Base-by-base conservation (phyloP, 2,329 filamentous ascomycete genomes). In the Paraphaeosphaeria sporulosa region DNA sequence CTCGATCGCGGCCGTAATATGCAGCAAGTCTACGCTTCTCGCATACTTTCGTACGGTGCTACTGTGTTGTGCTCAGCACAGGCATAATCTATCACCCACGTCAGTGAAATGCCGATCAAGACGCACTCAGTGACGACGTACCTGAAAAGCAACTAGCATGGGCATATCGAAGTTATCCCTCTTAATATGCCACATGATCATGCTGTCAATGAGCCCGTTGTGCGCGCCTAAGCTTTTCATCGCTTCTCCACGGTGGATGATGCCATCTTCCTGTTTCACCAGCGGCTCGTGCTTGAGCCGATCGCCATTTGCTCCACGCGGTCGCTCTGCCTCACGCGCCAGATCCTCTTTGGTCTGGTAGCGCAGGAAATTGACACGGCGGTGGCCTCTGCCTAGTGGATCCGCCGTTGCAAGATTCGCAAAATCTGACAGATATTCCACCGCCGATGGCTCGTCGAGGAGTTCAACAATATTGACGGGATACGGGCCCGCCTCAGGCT, bases 111-210 rank as follows among this genome's bases (percentile, higher is more conserved):
- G 27, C 50, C 25, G 53, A 36, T 51, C 25, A 42, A 34, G 5
- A 21, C 23, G 54, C 46, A 42, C 34, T 48, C 46, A 9, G 12
- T 7, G 15, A 89, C 15, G 19, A 55, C 94, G 90, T 78, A 97
- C 95, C 82, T 97, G 97, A 83, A 98, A 94, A 73, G 97, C 92
- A 78, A 98, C 96, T 81, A 98, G 85, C 93, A 97, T 97, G 23
- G 95, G 95, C 78, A 98, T 97, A 81, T 98, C 94, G 81, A 98
- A 98, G 43, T 95, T 92, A 78, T 99, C 95, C 64, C 94, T 86
- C 81, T 97, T 97, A 64, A 98, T 94, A 64, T 92, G 94, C 94
- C 94, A 98, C 81, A 92, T 96, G 80, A 96, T 97, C 71, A 91
- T 93, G 81, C 94, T 97, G 75, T 96, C 92, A 59, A 98, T 91